Conservation (phyloP, 306 rosid species). For the Corylus americana region DNA sequence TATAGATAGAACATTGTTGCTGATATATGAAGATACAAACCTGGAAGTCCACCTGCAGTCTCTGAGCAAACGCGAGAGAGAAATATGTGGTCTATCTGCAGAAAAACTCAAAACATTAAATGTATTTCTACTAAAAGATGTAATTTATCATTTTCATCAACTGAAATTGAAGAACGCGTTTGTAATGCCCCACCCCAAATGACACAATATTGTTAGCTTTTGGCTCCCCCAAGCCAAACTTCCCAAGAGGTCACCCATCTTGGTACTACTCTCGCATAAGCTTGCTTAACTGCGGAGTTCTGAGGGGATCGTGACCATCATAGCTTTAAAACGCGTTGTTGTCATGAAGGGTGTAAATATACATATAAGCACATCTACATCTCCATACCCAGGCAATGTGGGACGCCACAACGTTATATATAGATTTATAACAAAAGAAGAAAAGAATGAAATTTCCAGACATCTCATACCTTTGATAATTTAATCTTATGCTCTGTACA, state of each 20-base stretch:
- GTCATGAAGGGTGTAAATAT: too few species aligned
- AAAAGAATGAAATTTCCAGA: slow-evolving; percentile 14
- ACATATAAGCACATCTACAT: too few species aligned
- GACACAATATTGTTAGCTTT: too few species aligned
- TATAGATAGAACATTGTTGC: slow-evolving; percentile 14
- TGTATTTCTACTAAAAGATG: slow-evolving; percentile 5
- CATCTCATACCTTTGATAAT: slow-evolving; percentile 64
- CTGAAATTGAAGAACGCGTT: slow-evolving; percentile 1
- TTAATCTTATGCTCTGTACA: slow-evolving; percentile 84
- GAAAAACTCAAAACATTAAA: slow-evolving; percentile 23
- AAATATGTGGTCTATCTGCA: slow-evolving; percentile 88
- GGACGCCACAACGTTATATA: neutral
- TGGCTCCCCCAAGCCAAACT: too few species aligned
- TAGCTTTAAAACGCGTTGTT: too few species aligned
- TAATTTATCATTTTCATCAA: slow-evolving; percentile 10
- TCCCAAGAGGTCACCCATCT: too few species aligned
- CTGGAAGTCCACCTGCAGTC: slow-evolving; percentile 98
- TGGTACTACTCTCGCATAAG: too few species aligned
- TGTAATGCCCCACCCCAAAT: too few species aligned
- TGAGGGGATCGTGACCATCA: too few species aligned
- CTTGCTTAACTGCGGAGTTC: too few species aligned
- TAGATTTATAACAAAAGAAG: slow-evolving; percentile 3
- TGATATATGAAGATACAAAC: slow-evolving; percentile 40
- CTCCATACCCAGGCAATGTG: too few species aligned
- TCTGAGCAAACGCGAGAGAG: slow-evolving; percentile 91